Conservation (phyloP, 257 asterid species). For the Echium plantagineum region DNA sequence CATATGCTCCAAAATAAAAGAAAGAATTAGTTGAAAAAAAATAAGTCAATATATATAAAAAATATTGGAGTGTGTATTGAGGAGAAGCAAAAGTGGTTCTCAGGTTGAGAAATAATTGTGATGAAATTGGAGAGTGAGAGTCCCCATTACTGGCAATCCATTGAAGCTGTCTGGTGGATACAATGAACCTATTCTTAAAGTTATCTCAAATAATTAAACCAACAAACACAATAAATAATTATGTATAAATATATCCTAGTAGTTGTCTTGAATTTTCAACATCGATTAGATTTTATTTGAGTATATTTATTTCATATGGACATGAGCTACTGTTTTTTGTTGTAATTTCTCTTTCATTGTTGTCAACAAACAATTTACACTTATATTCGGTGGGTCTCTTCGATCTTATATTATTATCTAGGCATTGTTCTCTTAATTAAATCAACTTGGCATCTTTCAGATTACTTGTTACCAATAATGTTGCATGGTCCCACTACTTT, state of each 20-base stretch:
- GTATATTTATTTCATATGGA: conserved; percentile 12
- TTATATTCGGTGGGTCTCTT: background rate
- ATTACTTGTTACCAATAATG: conserved; percentile 7
- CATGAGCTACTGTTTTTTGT: background rate
- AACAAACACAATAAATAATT: background rate
- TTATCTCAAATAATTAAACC: background rate
- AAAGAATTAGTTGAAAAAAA: conserved; percentile 40
- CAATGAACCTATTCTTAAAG: conserved; percentile 25
- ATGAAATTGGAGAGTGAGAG: conserved; percentile 14
- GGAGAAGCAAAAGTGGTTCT: conserved; percentile 26
- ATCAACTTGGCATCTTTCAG: conserved; percentile 11
- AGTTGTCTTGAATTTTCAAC: conserved; percentile 31
- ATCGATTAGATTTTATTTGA: conserved; percentile 31
- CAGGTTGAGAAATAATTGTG: conserved; percentile 16
- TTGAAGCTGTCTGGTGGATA: conserved; percentile 6
- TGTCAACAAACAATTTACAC: conserved; percentile 12
- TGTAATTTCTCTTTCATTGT: conserved; percentile 3
- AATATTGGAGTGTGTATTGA: conserved; percentile 18
- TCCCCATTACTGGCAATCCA: conserved; percentile 9
- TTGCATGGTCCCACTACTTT: conserved; percentile 15
- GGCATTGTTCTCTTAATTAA: conserved; percentile 13
- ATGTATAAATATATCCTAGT: no score
- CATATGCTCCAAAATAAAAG: conserved; percentile 46
- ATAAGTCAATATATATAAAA: conserved; percentile 36
- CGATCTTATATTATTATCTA: conserved; percentile 3